Conservation (phyloP, 2,329 filamentous ascomycete species). For the Microsporum canis region DNA sequence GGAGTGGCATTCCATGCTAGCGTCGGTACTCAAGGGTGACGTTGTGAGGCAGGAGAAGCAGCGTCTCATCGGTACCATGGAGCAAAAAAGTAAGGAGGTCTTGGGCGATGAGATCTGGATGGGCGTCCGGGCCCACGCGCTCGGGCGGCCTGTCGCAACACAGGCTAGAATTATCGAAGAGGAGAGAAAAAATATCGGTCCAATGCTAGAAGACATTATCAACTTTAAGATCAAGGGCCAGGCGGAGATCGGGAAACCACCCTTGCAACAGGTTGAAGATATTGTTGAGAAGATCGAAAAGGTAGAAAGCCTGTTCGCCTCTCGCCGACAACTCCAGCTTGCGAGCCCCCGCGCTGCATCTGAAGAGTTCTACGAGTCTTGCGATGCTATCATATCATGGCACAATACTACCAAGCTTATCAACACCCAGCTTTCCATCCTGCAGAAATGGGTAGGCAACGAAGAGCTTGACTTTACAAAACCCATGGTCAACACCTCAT, state of each 20-base stretch:
- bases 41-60: slow-evolving; percentile 98
- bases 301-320: slow-evolving; percentile 75
- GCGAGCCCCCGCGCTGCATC: slow-evolving; percentile 70
- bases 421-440: slow-evolving; percentile 80
- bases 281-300: slow-evolving; percentile 84
- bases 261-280: slow-evolving; percentile 78
- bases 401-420: slow-evolving; percentile 95
- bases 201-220: slow-evolving; percentile 74
- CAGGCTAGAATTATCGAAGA: slow-evolving; percentile 86
- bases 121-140: slow-evolving; percentile 70
- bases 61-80: slow-evolving; percentile 69
- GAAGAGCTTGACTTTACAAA: slow-evolving; percentile 84
- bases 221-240: slow-evolving; percentile 90
- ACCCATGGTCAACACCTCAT: slow-evolving; percentile 54
- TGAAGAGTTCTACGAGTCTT: slow-evolving; percentile 65
- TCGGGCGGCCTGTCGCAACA: slow-evolving; percentile 69
- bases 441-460: slow-evolving; percentile 96
- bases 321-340: slow-evolving; percentile 58
- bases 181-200: slow-evolving; percentile 59
- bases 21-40: slow-evolving; percentile 88
- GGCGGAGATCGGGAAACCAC: slow-evolving; percentile 77
- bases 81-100: slow-evolving; percentile 60
- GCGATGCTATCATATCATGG: slow-evolving; percentile 85
- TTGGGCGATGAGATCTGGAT: slow-evolving; percentile 70
- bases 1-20: slow-evolving; percentile 97